A percentile compares a stretch with the other conserved stretches of the same genome.
These are phyloP conservation scores for Gomphus bonarii DNA, from an alignment of 1,284 basidiomycete species.

Conservation along the genomic window DNA sequence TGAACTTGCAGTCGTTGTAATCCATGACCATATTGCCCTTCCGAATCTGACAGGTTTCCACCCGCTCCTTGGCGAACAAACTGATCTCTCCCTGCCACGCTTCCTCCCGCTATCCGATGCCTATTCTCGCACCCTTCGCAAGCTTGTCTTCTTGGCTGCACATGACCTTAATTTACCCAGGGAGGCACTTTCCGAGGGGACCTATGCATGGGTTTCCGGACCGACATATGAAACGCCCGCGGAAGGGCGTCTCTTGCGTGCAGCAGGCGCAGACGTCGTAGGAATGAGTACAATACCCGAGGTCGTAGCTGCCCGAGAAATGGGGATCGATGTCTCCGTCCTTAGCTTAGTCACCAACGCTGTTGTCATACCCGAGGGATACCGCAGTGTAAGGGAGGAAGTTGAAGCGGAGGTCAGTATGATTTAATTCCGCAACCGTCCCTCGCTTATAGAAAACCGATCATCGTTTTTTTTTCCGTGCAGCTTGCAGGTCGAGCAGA, in stretches of 20 bases:
- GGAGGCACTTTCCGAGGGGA: slow-evolving; percentile 57
- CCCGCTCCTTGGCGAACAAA: slow-evolving; percentile 62
- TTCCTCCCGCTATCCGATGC: slow-evolving; percentile 76
- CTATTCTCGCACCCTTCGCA: slow-evolving; percentile 60
- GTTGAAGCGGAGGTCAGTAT: slow-evolving; percentile 58
- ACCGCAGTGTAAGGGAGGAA: slow-evolving; percentile 62
- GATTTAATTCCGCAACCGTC: slow-evolving; percentile 4
- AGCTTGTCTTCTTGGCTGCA: slow-evolving; percentile 59
- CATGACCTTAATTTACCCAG: slow-evolving; percentile 38
- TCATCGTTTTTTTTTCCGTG: slow-evolving; percentile 2
- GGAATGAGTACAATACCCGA: slow-evolving; percentile 90
- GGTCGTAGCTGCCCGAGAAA: slow-evolving; percentile 71
- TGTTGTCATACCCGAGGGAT: slow-evolving; percentile 64
- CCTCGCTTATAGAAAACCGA: slow-evolving; percentile 11
- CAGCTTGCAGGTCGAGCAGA: slow-evolving; percentile 53
- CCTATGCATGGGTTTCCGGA: slow-evolving; percentile 78
- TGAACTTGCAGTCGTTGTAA: slow-evolving; percentile 50
- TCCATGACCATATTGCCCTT: slow-evolving; percentile 75
- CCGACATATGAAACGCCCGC: slow-evolving; percentile 81
- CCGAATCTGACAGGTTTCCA: slow-evolving; percentile 73
- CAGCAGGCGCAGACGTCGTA: slow-evolving; percentile 72
- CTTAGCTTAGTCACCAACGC: slow-evolving; percentile 76
- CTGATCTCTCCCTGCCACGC: slow-evolving; percentile 44
- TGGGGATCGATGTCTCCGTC: slow-evolving; percentile 63
- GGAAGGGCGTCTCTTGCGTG: slow-evolving; percentile 64